Evolutionary conservation across 1,284 basidiomycete species (phyloP).

Genomic region (Amylostereum areolatum): DNA sequence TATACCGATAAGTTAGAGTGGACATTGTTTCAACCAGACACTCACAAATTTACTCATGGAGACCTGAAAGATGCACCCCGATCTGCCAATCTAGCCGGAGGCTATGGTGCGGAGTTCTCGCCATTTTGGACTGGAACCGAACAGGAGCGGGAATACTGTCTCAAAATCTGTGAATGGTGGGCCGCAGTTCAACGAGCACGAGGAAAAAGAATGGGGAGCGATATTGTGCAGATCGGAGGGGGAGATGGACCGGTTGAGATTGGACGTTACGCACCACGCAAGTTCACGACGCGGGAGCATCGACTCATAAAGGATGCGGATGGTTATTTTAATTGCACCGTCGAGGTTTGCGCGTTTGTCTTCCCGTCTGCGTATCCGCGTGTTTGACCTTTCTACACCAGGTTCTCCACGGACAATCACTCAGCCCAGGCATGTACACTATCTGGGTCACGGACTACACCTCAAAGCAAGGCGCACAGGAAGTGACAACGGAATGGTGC

Average conservation of each 20-base stretch:
- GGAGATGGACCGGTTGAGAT: slow-evolving; percentile 1
- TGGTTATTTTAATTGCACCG: slow-evolving; percentile 63
- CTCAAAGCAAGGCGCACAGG: slow-evolving; percentile 26
- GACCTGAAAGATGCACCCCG: slow-evolving; percentile 20
- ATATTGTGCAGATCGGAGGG: slow-evolving; percentile 15
- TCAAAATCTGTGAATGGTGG: slow-evolving; percentile 51
- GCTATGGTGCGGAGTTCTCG: slow-evolving; percentile 23
- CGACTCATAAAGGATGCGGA: slow-evolving; percentile 44
- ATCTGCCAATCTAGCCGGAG: slow-evolving; percentile 16
- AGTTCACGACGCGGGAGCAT: slow-evolving; percentile 29
- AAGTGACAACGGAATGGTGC: slow-evolving; percentile 40
- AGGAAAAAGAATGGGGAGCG: slow-evolving; percentile 14
- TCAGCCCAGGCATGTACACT: slow-evolving; percentile 29
- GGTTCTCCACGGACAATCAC: slow-evolving; percentile 41
- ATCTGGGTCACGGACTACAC: slow-evolving; percentile 72
- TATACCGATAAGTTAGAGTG: slow-evolving; percentile 33
- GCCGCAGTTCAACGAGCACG: slow-evolving; percentile 21
- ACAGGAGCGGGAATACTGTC: slow-evolving; percentile 29
- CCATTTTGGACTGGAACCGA: slow-evolving; percentile 25
- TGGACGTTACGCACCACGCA: neutral
- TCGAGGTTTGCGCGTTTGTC: slow-evolving; percentile 40
- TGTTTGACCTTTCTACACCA: slow-evolving; percentile 16
- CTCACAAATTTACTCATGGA: slow-evolving; percentile 26
- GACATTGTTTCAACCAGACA: slow-evolving; percentile 19
- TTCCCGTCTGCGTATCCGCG: neutral